These are phyloP conservation scores for Citrullus amarus DNA, from an alignment of 306 rosid species.

Conservation along the genomic window DNA sequence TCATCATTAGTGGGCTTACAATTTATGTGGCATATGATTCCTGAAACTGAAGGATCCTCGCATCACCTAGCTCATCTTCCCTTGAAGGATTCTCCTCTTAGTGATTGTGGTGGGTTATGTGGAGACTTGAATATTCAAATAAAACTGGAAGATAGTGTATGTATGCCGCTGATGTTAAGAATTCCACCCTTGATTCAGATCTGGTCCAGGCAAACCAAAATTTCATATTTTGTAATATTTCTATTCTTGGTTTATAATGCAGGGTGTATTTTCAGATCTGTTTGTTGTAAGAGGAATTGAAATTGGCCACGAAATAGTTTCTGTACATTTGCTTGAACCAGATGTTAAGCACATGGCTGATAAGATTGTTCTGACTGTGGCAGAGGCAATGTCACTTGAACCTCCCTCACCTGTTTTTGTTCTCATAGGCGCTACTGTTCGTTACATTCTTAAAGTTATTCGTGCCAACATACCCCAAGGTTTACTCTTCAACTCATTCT, in stretches of 20 bases:
- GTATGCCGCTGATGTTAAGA: conserved; percentile 29
- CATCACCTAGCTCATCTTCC: conserved; percentile 86
- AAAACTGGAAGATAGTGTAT: conserved; percentile 79
- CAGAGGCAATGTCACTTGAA: conserved; percentile 87
- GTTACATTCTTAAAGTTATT: conserved; percentile 62
- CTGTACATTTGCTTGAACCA: conserved; percentile 74
- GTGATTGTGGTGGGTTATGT: conserved; percentile 86
- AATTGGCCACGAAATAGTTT: conserved; percentile 80
- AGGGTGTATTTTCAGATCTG: conserved; percentile 93
- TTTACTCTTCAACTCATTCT: conserved; percentile 15
- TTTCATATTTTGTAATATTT: background rate
- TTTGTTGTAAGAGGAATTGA: conserved; percentile 74
- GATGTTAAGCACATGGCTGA: conserved; percentile 46
- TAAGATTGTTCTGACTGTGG: conserved; percentile 76
- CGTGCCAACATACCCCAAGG: conserved; percentile 78
- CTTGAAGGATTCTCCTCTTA: conserved; percentile 77
- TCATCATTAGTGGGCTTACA: conserved; percentile 90
- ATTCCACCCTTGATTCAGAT: background rate
- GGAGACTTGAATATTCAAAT: conserved; percentile 83
- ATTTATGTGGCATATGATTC: conserved; percentile 65
- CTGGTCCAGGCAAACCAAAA: background rate
- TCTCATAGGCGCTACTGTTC: conserved; percentile 62
- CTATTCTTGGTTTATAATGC: conserved; percentile 24
- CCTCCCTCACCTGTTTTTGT: conserved; percentile 93
- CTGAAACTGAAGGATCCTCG: conserved; percentile 37